These are phyloP conservation scores for Magnusiomyces paraingens DNA, from an alignment of 1,139 yeast genomes.

Conservation along the genomic window DNA sequence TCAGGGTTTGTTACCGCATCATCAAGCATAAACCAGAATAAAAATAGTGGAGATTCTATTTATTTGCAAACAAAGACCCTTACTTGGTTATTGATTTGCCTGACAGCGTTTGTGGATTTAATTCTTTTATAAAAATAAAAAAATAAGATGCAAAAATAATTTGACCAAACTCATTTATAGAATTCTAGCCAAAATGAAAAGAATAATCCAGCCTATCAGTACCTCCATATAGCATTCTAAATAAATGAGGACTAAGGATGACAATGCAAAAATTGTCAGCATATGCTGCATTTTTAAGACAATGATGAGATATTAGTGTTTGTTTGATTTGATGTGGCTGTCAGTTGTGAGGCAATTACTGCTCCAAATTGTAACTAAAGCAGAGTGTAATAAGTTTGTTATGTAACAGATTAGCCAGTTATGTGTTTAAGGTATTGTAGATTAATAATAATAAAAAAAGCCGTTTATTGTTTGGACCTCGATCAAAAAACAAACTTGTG, in stretches of 20 bases:
- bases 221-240: slow-evolving; percentile 1
- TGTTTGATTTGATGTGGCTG: background rate
- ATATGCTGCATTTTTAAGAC: background rate
- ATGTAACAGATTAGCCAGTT: background rate
- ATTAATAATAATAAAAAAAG: background rate
- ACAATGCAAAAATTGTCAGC: background rate
- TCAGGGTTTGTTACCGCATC: too few relatives aligned
- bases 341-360: background rate
- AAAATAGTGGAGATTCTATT: too few relatives aligned
- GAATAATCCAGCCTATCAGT: background rate
- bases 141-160: background rate
- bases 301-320: background rate
- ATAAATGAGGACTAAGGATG: background rate
- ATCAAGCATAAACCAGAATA: too few relatives aligned
- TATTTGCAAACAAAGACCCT: too few relatives aligned
- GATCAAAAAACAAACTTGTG: too few relatives aligned
- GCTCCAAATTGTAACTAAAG: background rate
- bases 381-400: too few relatives aligned
- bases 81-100: too few relatives aligned
- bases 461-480: too few relatives aligned
- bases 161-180: background rate
- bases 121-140: background rate
- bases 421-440: background rate
- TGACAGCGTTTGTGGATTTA: too few relatives aligned
- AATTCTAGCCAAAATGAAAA: background rate